phyloP scores from a whole-genome alignment of 2,329 filamentous ascomycete genomes.

The Dactylellina cionopaga region DNA sequence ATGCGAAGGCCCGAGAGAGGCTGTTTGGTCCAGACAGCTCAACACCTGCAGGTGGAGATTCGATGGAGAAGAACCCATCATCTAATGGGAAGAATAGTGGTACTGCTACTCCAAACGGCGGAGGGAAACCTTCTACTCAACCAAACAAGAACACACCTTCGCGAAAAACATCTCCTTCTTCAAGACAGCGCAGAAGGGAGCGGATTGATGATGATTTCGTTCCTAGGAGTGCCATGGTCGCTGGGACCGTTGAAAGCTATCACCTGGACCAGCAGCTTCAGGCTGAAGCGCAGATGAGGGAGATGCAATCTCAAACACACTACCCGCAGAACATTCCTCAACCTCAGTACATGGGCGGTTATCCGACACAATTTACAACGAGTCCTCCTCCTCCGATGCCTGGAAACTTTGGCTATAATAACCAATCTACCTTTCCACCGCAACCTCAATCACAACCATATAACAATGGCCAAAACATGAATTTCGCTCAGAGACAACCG shows the following conservation, averaged over 20 bases:
- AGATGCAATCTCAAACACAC: conserved; percentile 28
- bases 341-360: conserved; percentile 33
- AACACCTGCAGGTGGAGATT: conserved; percentile 20
- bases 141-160: conserved; percentile 46
- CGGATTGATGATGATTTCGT: conserved; percentile 50
- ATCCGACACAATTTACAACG: conserved; percentile 24
- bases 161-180: conserved; percentile 46
- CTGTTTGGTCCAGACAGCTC: conserved; percentile 54
- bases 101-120: conserved; percentile 32
- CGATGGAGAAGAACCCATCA: conserved; percentile 43
- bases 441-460: conserved; percentile 29
- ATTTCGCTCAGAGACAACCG: conserved; percentile 26
- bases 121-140: conserved; percentile 11
- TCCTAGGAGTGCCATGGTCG: conserved; percentile 50
- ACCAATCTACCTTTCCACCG: conserved; percentile 31
- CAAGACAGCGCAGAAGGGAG: conserved; percentile 35
- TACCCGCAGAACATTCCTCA: conserved; percentile 31
- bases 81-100: conserved; percentile 50
- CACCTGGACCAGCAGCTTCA: conserved; percentile 48
- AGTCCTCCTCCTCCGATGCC: conserved; percentile 25
- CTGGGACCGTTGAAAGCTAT: conserved; percentile 50
- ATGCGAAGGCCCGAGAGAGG: conserved; percentile 55
- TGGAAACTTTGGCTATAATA: conserved; percentile 37
- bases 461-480: conserved; percentile 22
- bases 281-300: conserved; percentile 38